Conservation (phyloP, 129 eudicot genomes). For the Centella asiatica region DNA sequence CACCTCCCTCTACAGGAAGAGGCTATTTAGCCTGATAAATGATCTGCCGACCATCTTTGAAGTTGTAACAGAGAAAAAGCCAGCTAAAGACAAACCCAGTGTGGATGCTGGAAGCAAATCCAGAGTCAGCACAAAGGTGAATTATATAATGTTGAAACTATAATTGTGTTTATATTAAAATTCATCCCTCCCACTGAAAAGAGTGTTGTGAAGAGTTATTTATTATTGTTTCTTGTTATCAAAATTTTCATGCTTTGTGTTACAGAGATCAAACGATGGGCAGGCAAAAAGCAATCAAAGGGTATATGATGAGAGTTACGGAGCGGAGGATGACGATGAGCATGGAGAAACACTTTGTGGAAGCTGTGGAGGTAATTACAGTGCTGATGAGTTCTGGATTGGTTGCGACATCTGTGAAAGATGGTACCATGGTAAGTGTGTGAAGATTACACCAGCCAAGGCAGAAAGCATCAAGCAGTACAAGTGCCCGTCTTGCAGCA, state of each 20-base stretch:
- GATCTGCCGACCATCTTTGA: slow-evolving; percentile 68
- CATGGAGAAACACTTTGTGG: slow-evolving; percentile 76
- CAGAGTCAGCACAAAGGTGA: slow-evolving; percentile 51
- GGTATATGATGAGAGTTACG: slow-evolving; percentile 37
- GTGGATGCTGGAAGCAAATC: slow-evolving; percentile 63
- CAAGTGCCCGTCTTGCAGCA: slow-evolving; percentile 71
- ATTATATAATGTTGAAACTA: background rate
- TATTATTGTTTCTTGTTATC: background rate
- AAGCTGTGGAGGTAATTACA: slow-evolving; percentile 68
- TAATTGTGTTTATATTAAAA: no score
- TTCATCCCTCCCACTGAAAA: no score
- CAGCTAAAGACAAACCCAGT: slow-evolving; percentile 48
- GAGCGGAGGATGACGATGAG: slow-evolving; percentile 71
- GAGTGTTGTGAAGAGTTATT: no score
- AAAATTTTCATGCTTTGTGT: background rate
- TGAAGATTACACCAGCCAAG: slow-evolving; percentile 61
- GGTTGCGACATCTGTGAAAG: slow-evolving; percentile 75
- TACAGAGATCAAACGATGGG: slow-evolving; percentile 54
- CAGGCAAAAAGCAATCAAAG: slow-evolving; percentile 37
- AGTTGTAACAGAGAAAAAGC: slow-evolving; percentile 59
- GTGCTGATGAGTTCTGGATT: slow-evolving; percentile 76
- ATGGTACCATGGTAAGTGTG: slow-evolving; percentile 80
- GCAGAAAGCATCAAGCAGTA: slow-evolving; percentile 66
- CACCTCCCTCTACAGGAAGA: slow-evolving; percentile 41
- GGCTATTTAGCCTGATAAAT: slow-evolving; percentile 58